phyloP scores from a whole-genome alignment of 306 rosid genomes.

The Cucurbita pepo region DNA sequence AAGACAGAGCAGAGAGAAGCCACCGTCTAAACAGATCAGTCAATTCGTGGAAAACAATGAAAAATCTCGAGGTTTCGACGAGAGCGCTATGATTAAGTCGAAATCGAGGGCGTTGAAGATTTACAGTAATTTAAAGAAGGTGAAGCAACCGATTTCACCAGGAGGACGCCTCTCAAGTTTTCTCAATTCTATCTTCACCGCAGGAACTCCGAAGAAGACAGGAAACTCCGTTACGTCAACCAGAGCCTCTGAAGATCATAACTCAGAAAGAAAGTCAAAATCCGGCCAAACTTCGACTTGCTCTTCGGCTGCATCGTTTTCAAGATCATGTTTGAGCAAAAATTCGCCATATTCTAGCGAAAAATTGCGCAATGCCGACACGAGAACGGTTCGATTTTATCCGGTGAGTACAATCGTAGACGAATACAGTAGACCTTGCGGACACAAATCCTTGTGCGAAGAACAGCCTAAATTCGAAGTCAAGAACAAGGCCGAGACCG shows the following conservation, averaged over 20 bases:
- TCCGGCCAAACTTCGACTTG: slow-evolving; percentile 27
- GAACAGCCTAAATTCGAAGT: slow-evolving; percentile 15
- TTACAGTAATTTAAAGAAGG: slow-evolving; percentile 64
- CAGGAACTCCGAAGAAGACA: slow-evolving; percentile 18
- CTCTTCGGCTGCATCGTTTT: slow-evolving; percentile 63
- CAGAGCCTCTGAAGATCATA: neutral
- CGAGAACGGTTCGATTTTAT: slow-evolving; percentile 61
- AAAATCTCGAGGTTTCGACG: neutral
- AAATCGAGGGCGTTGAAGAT: slow-evolving; percentile 68
- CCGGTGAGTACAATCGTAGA: slow-evolving; percentile 66
- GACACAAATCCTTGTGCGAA: slow-evolving; percentile 42
- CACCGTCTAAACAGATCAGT: neutral
- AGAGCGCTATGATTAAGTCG: slow-evolving; percentile 33
- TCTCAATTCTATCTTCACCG: slow-evolving; percentile 43
- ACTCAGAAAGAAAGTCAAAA: slow-evolving; percentile 15
- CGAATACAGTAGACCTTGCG: slow-evolving; percentile 47
- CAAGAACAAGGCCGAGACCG: slow-evolving; percentile 18
- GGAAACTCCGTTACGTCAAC: slow-evolving; percentile 3
- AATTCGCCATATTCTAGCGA: slow-evolving; percentile 42
- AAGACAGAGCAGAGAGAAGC: neutral
- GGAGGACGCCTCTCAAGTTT: slow-evolving; percentile 62
- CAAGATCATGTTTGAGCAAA: slow-evolving; percentile 74
- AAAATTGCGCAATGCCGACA: slow-evolving; percentile 26
- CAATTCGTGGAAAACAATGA: neutral
- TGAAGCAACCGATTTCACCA: slow-evolving; percentile 84